Evolutionary conservation across 106 monocot species (phyloP), one percentile per base, ranked within the genome.

Genomic region (Dioscorea alata): DNA sequence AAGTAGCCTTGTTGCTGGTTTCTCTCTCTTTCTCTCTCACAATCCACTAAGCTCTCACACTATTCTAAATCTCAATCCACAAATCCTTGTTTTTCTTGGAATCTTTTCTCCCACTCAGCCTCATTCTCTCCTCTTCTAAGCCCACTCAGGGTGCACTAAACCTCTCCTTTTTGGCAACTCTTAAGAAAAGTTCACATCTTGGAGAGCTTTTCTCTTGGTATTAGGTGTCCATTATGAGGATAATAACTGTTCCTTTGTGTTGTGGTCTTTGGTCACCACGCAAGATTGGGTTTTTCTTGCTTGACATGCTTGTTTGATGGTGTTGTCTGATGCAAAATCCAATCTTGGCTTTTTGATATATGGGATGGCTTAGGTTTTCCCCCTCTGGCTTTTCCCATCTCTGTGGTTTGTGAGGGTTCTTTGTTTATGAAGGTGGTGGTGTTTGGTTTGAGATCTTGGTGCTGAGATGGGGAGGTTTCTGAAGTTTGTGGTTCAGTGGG

Each of bases 321-420:
- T 54, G 54, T 2, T 54, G 5, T 54, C 19, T 54, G 15, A 19
- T 16, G 54, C 19, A 54, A 16, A 16, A 54, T 54, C 54, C 7
- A 5, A 54, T 54, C 54, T 54, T 54, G 1, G 25, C 22, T 14
- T 66, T 74, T 57, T 6, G 22, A 24, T 6, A 59, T 57, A 74
- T 74, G 66, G 67, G 48, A 67, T 49, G 13, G 31, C 59, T 42
- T 66, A 50, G 58, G 48, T 75, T 75, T 75, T 49, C 33, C 60
- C 48, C 74, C 53, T 64, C 33, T 61, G 61, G 51, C 4, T 19
- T 13, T 18, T 4, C 28, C 33, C 49, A 14, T 25, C 5, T 50
- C 51, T 52, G 15, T 21, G 12, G n/a, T 21, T 52, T 0, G 33
- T 33, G 13, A 33, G 52, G 12, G 28, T 63, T 17, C 3, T 63